Percentiles rank a stretch among this genome's conserved stretches.
Conservation (phyloP, 176 grass and related monocot species). For the Cymbopogon citratus region DNA sequence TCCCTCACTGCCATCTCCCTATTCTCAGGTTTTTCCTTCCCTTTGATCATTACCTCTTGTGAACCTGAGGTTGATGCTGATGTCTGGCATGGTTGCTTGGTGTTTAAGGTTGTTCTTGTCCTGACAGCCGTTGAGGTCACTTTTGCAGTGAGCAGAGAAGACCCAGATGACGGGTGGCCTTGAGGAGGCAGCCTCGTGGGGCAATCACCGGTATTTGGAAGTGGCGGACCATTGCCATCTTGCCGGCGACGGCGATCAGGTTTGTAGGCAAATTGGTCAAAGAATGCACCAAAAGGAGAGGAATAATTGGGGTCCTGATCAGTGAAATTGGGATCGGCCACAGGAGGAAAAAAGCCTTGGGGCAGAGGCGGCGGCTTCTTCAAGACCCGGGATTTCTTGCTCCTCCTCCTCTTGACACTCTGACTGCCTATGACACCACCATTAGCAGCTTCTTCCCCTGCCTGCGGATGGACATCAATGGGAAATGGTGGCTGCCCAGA, state of each 20-base stretch:
- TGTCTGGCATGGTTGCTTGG: too few relatives aligned
- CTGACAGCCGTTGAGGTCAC: too few relatives aligned
- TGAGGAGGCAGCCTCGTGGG: neutral
- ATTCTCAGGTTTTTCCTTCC: too few relatives aligned
- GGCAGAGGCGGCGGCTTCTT: neutral
- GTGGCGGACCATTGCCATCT: neutral
- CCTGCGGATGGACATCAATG: neutral
- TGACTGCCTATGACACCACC: neutral
- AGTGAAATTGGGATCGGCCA: neutral
- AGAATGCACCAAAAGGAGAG: slow-evolving; percentile 1
- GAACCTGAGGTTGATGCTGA: too few relatives aligned
- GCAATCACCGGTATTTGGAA: neutral
- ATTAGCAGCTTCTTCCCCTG: neutral
- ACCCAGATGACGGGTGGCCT: neutral
- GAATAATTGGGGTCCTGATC: slow-evolving; percentile 2
- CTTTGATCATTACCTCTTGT: too few relatives aligned
- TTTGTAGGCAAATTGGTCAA: neutral
- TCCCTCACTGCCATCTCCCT: too few relatives aligned
- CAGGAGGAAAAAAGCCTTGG: neutral
- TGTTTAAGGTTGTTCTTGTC: too few relatives aligned
- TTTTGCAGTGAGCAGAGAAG: too few relatives aligned
- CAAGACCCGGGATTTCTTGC: neutral
- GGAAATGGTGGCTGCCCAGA: neutral
- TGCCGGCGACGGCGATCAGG: neutral
- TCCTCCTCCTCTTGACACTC: neutral